Evolutionary conservation across 306 rosid genomes (phyloP), one percentile per base, ranked within the genome.

Genomic region (Vigna radiata): DNA sequence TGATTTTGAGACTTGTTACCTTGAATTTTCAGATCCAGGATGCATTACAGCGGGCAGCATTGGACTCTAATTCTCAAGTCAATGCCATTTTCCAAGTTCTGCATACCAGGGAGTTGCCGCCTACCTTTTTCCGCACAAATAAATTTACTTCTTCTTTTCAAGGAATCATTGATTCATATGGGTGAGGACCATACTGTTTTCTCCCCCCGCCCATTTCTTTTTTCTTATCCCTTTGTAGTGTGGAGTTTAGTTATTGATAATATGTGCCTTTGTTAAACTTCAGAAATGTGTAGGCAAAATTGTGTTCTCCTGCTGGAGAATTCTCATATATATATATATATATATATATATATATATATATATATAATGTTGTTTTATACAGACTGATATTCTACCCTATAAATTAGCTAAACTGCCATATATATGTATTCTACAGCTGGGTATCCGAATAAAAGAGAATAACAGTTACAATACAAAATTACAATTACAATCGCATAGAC

Each of bases 111-210:
- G 93, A 88, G 83, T 73, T 66, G 19, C 90, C 96, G 10, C 93
- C 96, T 16, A 92, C 96, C 74, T 90, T 83, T 75, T 92, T 90
- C 53, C 82, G 81, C 59, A 90, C 93, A 31, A 92, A 92, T 84
- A 92, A 92, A 44, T 75, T 90, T 70, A 92, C 97, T 60, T 84
- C 96, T 75, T 72, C 90, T 36, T 92, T 77, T 84, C 96, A 92
- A 87, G 87, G 79, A 84, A 92, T 92, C 72, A 90, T 92, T 31
- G 97, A 92, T 62, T 93, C 97, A 82, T 92, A 90, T 70, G 97
- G 97, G 97, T 91, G 86, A 86, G 97, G 64, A 66, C 47, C 68
- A 17, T 66, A 21, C 46, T 31, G 68, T 21, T 55, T 50, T 70
- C 13, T 13, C 5, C 33, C 5, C 33, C 33, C 33, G 5, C 5